Base-by-base conservation (phyloP, 352 stramenopile species). In the Aphanomyces astaci region DNA sequence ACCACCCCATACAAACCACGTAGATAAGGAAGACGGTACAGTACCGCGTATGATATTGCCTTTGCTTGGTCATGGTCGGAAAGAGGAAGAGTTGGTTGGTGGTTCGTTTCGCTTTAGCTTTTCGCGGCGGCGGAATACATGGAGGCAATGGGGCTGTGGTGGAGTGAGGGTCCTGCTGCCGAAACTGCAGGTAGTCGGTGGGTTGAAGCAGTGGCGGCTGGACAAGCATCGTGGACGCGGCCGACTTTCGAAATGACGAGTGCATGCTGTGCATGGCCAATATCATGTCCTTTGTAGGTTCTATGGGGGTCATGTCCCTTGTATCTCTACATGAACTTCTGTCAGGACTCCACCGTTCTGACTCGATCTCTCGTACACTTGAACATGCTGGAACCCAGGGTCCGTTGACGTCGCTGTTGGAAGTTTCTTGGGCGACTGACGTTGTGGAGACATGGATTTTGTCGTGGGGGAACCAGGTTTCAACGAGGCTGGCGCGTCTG, bases 41-140 rank as follows among this genome's bases (percentile, higher is more conserved):
- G 54, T 72, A 78, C 73, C 71, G 36, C 32, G 56, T 63, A 43
- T 78, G 73, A 15, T 76, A 67, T 49, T 78, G 71, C 15, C 73
- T 66, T 25, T 78, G 73, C 15, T 71, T 71, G 0, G 73, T 78
- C 71, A 78, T 73, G 0, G 73, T 78, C 17, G 73, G 73, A 25
- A 74, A 67, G 25, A 78, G 46, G 31, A 78, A 78, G 59, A 76
- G 71, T 7, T 73, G 67, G 25, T 32, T 59, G 5, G 51, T 32
- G 22, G 19, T 17, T 40, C 7, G 51, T 32, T 40, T 59, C 25
- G 33, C 25, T 28, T 66, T 52, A 0, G 30, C 30, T 30, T 59
- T 59, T 39, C 25, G 30, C 24, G 51, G 51, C 39, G 39, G 39
- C n/a, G 51, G 51, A 9, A 22, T 59, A 4, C 15, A 30, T 19